Percentiles rank a stretch among this genome's conserved stretches.
These are phyloP conservation scores for Psidium friedrichsthalianum DNA, from an alignment of 345 rosid genomes.

Conservation along the genomic window DNA sequence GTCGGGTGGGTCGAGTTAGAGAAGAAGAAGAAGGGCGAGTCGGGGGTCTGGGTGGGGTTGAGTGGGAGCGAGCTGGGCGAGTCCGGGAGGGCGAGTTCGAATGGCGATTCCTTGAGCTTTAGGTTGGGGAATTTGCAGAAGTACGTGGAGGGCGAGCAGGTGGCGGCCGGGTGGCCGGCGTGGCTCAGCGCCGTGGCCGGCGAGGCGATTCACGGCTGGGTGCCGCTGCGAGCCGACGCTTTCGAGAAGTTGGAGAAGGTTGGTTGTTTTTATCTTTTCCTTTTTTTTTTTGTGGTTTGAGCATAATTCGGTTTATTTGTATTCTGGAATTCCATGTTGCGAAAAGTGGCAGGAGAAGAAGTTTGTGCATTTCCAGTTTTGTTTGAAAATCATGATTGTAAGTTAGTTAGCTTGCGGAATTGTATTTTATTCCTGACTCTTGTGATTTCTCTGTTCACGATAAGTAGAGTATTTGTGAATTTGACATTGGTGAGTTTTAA, in stretches of 20 bases:
- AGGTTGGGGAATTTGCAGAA: conserved; percentile 58
- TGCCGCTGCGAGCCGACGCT: conserved; percentile 74
- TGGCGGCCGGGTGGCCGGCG: conserved; percentile 99
- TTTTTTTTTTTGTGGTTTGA: neutral
- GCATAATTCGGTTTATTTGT: neutral
- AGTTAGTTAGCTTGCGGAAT: neutral
- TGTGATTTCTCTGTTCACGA: neutral
- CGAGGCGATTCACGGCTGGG: conserved; percentile 97
- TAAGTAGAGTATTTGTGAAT: neutral
- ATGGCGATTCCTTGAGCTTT: conserved; percentile 69
- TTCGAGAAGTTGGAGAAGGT: conserved; percentile 95
- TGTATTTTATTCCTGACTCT: neutral
- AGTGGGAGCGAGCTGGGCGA: conserved; percentile 63
- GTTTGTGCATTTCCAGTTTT: neutral
- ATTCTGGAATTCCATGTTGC: neutral
- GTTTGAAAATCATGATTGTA: neutral
- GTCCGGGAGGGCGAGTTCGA: conserved; percentile 60
- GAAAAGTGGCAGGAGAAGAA: neutral
- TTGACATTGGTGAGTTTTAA: neutral
- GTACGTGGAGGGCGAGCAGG: conserved; percentile 83
- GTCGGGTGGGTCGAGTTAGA: conserved; percentile 9
- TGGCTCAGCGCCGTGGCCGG: conserved; percentile 95
- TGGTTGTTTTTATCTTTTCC: neutral
- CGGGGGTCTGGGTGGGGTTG: conserved; percentile 14
- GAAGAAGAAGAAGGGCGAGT: conserved; percentile 2